Evolutionary conservation across 2,329 filamentous ascomycete species (phyloP).

Genomic region (Paecilomyces dactylethromorphus): DNA sequence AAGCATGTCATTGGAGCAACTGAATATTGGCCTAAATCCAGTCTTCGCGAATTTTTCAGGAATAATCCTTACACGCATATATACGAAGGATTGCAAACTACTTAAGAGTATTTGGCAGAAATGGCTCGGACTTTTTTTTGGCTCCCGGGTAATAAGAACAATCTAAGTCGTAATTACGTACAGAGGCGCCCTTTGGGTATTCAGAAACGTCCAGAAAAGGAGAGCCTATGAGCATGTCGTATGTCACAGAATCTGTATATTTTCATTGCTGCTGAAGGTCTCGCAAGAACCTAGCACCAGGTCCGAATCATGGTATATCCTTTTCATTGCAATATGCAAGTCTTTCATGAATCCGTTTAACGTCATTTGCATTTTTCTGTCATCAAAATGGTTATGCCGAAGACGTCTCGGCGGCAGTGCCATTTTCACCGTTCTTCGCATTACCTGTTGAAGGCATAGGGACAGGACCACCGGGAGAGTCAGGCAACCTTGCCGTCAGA

Average conservation of each 20-base stretch:
- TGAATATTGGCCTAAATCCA: not conserved
- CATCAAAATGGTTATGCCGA: not conserved
- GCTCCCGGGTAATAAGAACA: no score
- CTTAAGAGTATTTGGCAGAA: no score
- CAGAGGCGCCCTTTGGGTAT: not conserved
- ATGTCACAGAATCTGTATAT: not conserved
- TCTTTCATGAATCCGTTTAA: not conserved
- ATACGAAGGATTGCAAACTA: no score
- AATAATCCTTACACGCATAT: no score
- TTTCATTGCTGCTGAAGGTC: not conserved
- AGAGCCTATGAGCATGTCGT: not conserved
- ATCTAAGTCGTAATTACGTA: no score
- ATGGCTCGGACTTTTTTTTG: no score
- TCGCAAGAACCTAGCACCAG: not conserved
- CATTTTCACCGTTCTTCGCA: not conserved
- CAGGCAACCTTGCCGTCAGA: slow-evolving; percentile 63
- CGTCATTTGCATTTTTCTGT: slow-evolving; percentile 1
- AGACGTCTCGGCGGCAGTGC: not conserved
- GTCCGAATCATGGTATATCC: not conserved
- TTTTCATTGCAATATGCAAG: not conserved
- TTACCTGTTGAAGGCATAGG: slow-evolving; percentile 43
- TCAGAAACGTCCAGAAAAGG: not conserved
- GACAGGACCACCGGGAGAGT: slow-evolving; percentile 70
- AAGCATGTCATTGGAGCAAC: not conserved
- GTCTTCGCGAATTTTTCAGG: no score